Percentiles rank a stretch among this genome's conserved stretches.
These are phyloP conservation scores for Aspergillus sp. DNA, from an alignment of 2,329 filamentous ascomycete species.

Conservation along the genomic window DNA sequence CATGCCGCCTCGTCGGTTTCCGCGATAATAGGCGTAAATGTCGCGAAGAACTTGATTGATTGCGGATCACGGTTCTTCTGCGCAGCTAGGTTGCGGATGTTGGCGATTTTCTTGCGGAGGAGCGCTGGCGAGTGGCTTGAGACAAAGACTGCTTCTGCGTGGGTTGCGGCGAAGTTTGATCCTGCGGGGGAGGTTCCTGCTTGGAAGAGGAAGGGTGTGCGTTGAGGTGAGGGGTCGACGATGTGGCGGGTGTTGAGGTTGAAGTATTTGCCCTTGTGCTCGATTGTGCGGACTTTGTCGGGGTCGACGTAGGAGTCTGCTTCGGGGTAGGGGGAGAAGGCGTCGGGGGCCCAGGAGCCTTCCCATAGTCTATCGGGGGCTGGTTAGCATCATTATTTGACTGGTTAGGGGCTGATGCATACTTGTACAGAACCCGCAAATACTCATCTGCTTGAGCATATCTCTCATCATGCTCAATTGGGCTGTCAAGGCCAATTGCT, in stretches of 20 bases:
- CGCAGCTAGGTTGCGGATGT: conserved; percentile 47
- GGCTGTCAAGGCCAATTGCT: conserved; percentile 52
- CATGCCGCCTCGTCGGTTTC: conserved; percentile 48
- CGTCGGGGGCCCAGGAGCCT: conserved; percentile 53
- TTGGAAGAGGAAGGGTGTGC: conserved; percentile 54
- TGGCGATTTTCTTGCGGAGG: conserved; percentile 45
- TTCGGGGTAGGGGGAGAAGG: conserved; percentile 47
- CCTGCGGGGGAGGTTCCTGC: conserved; percentile 55
- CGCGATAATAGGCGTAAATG: conserved; percentile 46
- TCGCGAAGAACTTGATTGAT: conserved; percentile 52
- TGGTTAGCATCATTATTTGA: not conserved
- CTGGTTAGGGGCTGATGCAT: conserved; percentile 1
- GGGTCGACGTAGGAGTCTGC: conserved; percentile 54
- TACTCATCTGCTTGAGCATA: conserved; percentile 59
- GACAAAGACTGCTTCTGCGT: conserved; percentile 57
- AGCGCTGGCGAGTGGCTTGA: conserved; percentile 47
- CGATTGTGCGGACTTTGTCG: conserved; percentile 53
- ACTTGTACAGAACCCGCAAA: conserved; percentile 57
- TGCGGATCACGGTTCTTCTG: conserved; percentile 49
- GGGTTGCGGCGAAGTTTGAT: conserved; percentile 49
- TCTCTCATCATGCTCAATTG: conserved; percentile 55
- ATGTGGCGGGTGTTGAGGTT: conserved; percentile 42
- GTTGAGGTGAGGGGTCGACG: conserved; percentile 51
- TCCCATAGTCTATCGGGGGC: conserved; percentile 43
- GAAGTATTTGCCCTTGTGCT: conserved; percentile 54